Conservation (phyloP, 306 rosid genomes). For the Gastrolobium bilobum region DNA sequence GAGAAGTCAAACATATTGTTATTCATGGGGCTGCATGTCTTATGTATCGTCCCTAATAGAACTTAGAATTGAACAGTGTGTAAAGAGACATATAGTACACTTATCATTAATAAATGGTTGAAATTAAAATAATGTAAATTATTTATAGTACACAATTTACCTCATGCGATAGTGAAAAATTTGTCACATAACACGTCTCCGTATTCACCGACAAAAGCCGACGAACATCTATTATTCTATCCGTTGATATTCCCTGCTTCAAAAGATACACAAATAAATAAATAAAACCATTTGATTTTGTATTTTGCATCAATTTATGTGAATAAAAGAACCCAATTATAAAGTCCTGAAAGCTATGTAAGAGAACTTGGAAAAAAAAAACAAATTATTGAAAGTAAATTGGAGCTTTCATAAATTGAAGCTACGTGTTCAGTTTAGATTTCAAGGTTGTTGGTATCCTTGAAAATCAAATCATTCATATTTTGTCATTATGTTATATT, state of each 20-base stretch:
- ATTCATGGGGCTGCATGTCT: constrained; percentile 26
- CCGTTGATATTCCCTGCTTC: constrained; percentile 97
- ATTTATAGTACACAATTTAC: constrained; percentile 48
- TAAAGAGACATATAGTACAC: not conserved
- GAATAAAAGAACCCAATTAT: not conserved
- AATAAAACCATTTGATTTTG: not conserved
- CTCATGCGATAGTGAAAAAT: constrained; percentile 86
- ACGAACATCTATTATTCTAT: constrained; percentile 83
- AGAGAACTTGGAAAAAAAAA: not conserved
- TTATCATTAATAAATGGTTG: not conserved
- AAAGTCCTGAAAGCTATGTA: not conserved
- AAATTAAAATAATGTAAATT: not conserved
- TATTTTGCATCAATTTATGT: not conserved
- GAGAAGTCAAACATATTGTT: constrained; percentile 23
- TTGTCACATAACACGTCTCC: constrained; percentile 80
- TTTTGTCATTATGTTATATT: constrained; percentile 21
- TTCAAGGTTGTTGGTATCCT: constrained; percentile 14
- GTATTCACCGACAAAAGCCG: constrained; percentile 75
- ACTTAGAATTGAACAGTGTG: not conserved
- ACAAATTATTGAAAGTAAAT: not conserved
- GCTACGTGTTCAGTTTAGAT: not conserved
- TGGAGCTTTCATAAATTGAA: constrained; percentile 2
- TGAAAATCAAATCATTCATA: not conserved
- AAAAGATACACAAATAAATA: constrained; percentile 47
- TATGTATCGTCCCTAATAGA: constrained; percentile 6